A percentile compares a stretch with the other conserved stretches of the same genome.
These are phyloP conservation scores for Cystobasidium ongulense DNA, from an alignment of 768 basidiomycete genomes.

Conservation along the genomic window DNA sequence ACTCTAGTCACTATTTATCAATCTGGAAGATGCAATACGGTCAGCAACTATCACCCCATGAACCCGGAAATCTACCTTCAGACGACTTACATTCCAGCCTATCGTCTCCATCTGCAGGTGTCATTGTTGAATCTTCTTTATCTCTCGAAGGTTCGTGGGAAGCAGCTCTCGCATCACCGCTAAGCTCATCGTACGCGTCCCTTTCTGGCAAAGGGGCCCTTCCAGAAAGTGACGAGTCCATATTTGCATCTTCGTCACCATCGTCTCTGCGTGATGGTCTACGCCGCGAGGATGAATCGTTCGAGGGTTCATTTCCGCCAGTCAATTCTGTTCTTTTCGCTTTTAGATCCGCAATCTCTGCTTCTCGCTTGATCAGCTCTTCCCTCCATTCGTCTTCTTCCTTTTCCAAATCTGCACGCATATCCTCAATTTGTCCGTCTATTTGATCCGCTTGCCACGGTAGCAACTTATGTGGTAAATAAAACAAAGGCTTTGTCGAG, in stretches of 20 bases:
- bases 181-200: background rate
- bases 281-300: background rate
- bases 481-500: constrained; percentile 38
- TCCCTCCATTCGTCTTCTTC: constrained; percentile 28
- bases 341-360: constrained; percentile 21
- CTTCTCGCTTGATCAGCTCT: constrained; percentile 23
- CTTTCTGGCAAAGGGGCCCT: constrained; percentile 24
- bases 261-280: background rate
- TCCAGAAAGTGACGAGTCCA: background rate
- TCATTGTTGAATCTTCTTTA: constrained; percentile 7
- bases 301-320: background rate
- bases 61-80: too few species aligned
- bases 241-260: background rate
- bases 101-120: constrained; percentile 16
- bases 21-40: background rate
- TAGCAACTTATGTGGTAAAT: constrained; percentile 39
- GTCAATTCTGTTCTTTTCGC: constrained; percentile 22
- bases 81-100: constrained; percentile 2
- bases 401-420: constrained; percentile 20
- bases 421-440: constrained; percentile 33
- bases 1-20: background rate
- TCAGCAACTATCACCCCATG: too few species aligned
- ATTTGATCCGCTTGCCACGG: constrained; percentile 39
- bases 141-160: background rate
- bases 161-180: background rate